Percentiles rank a stretch among this genome's conserved stretches.
These are phyloP conservation scores for Aureobasidium sp. DNA, from an alignment of 2,329 filamentous ascomycete genomes.

Conservation along the genomic window DNA sequence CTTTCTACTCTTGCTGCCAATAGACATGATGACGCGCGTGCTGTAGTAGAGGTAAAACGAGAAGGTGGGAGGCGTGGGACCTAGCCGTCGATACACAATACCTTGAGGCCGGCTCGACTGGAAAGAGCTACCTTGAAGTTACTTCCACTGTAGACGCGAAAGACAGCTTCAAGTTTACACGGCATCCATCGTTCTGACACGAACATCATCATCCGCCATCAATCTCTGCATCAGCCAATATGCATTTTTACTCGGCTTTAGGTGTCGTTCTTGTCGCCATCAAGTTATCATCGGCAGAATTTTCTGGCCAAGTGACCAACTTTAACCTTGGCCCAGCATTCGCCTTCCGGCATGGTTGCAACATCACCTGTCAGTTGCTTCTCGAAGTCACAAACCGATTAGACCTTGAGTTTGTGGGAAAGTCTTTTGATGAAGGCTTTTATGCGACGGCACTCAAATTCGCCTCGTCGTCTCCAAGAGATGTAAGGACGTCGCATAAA, in stretches of 20 bases:
- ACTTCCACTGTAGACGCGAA: background rate
- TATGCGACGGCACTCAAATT: background rate
- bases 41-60: background rate
- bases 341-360: background rate
- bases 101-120: background rate
- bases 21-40: background rate
- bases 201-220: background rate
- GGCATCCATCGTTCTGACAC: background rate
- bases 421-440: background rate
- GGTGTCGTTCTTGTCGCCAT: background rate
- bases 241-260: background rate
- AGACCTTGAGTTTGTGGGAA: background rate
- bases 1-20: background rate
- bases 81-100: background rate
- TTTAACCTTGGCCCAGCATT: background rate
- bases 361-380: background rate
- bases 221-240: background rate
- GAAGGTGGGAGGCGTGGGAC: background rate
- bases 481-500: too few relatives aligned
- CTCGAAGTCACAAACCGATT: background rate
- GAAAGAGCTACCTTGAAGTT: background rate
- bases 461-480: background rate
- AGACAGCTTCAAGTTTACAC: background rate
- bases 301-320: background rate
- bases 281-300: background rate